A percentile compares a stretch with the other conserved stretches of the same genome.
Evolutionary conservation across 169 alveolate genomes (phyloP).

Genomic region (Plasmodium inui): DNA sequence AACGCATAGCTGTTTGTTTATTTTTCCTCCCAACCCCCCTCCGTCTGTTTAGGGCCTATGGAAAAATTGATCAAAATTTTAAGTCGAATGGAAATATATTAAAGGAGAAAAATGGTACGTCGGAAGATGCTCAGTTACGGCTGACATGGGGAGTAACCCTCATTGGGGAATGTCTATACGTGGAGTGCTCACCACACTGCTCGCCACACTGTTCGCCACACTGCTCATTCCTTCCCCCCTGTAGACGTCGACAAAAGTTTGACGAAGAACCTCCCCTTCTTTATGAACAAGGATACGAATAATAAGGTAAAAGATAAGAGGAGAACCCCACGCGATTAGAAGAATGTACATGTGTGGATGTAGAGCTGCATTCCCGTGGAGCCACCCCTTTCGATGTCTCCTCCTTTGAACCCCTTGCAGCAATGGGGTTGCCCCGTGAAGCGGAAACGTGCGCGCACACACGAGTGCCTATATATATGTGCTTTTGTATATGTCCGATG

Average conservation of each 20-base stretch:
- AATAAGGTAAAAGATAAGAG: neutral
- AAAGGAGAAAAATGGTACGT: neutral
- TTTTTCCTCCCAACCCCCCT: neutral
- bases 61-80: slow-evolving; percentile 32
- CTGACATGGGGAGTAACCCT: neutral
- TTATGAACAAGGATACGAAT: slow-evolving; percentile 10
- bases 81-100: neutral
- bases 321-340: neutral
- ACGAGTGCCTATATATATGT: neutral
- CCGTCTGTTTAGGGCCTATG: slow-evolving; percentile 26
- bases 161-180: neutral
- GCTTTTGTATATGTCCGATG: neutral
- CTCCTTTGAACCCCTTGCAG: neutral
- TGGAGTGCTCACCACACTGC: neutral
- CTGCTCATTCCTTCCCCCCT: neutral
- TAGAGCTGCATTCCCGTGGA: neutral
- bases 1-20: neutral
- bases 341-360: neutral
- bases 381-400: neutral
- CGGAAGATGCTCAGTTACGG: neutral
- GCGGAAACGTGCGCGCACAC: neutral
- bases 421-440: neutral
- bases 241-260: slow-evolving; percentile 10
- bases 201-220: neutral
- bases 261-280: slow-evolving; percentile 45